phyloP scores from a whole-genome alignment of 371 early-diverging fungal genomes.

The Mortierella polycephala region DNA sequence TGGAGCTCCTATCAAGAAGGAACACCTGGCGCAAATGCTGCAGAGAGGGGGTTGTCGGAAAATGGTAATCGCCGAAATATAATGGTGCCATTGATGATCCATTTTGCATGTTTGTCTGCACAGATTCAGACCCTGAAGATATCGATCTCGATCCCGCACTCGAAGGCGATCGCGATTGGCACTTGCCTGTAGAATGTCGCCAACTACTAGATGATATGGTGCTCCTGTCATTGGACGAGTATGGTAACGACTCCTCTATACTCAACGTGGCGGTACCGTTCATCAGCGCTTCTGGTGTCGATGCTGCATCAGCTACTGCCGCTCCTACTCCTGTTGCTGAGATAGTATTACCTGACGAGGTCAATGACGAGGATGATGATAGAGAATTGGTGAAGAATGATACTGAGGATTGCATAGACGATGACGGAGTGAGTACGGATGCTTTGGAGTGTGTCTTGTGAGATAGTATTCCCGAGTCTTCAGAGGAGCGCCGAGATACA shows the following conservation, averaged over 20 bases:
- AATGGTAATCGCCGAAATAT: slow-evolving; percentile 45
- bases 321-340: no score
- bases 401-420: slow-evolving; percentile 25
- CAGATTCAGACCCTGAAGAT: not conserved
- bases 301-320: no score
- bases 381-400: slow-evolving; percentile 9
- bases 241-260: not conserved
- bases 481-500: slow-evolving; percentile 32
- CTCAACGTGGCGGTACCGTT: not conserved
- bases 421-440: slow-evolving; percentile 18
- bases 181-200: not conserved
- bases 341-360: no score
- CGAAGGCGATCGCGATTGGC: slow-evolving; percentile 4
- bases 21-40: slow-evolving; percentile 38
- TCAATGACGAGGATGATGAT: no score
- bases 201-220: not conserved
- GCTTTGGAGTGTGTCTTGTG: slow-evolving; percentile 7
- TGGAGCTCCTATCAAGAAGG: slow-evolving; percentile 50
- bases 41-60: slow-evolving; percentile 45
- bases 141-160: slow-evolving; percentile 1
- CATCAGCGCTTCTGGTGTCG: not conserved
- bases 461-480: slow-evolving; percentile 14
- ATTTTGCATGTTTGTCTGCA: not conserved
- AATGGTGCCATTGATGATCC: slow-evolving; percentile 17
- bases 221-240: not conserved